These are phyloP conservation scores for Scolecobasidium constrictum DNA, from an alignment of 2,329 filamentous ascomycete genomes.

Conservation along the genomic window DNA sequence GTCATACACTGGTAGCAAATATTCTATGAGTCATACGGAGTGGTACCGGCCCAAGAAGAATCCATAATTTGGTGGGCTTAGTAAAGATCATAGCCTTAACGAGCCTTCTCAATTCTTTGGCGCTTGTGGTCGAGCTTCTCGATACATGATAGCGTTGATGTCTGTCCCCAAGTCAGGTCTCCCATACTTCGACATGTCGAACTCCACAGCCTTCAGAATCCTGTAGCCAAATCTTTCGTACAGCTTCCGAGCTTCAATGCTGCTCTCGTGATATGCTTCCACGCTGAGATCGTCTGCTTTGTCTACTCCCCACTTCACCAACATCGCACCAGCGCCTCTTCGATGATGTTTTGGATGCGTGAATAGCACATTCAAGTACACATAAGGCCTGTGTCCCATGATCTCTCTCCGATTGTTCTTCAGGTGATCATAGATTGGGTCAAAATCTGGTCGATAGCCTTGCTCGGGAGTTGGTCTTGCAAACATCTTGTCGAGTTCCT, in stretches of 20 bases:
- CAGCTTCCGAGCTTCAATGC: neutral
- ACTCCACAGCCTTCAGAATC: constrained; percentile 5
- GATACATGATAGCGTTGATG: constrained; percentile 4
- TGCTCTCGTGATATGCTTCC: constrained; percentile 5
- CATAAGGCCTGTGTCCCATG: constrained; percentile 6
- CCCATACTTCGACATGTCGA: constrained; percentile 3
- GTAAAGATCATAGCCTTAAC: too few species aligned
- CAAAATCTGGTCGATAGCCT: neutral
- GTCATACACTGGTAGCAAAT: too few species aligned
- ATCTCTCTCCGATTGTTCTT: constrained; percentile 2
- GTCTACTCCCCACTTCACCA: constrained; percentile 7
- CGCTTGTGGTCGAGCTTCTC: too few species aligned
- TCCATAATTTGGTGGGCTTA: too few species aligned
- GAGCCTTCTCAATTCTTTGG: too few species aligned
- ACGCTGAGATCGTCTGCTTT: constrained; percentile 6
- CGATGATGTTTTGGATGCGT: constrained; percentile 7
- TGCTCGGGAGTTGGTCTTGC: constrained; percentile 4
- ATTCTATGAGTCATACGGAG: too few species aligned
- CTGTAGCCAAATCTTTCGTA: constrained; percentile 6
- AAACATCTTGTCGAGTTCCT: constrained; percentile 7
- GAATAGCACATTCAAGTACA: constrained; percentile 8
- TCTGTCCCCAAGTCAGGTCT: constrained; percentile 1
- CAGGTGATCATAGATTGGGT: constrained; percentile 4
- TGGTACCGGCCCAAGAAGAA: too few species aligned
- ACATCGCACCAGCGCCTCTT: neutral